These are phyloP conservation scores for Geum urbanum DNA, from an alignment of 306 rosid species.

Conservation along the genomic window DNA sequence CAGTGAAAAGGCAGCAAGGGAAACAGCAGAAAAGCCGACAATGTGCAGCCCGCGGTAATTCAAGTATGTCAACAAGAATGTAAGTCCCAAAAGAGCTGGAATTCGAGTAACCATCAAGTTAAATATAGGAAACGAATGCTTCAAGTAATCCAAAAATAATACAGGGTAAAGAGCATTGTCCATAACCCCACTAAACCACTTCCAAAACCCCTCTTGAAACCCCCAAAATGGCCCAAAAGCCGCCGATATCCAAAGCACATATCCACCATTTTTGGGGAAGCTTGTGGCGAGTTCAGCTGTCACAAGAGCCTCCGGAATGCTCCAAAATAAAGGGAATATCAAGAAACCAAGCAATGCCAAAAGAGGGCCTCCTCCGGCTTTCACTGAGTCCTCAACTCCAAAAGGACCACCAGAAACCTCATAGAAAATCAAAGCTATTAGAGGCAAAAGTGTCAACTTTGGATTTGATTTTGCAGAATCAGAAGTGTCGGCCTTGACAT, in stretches of 20 bases:
- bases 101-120: conserved; percentile 43
- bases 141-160: conserved; percentile 77
- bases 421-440: conserved; percentile 81
- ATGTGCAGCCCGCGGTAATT: conserved; percentile 82
- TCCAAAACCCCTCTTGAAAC: conserved; percentile 86
- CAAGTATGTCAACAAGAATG: conserved; percentile 61
- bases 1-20: conserved; percentile 70
- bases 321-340: conserved; percentile 74
- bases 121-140: conserved; percentile 68
- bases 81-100: conserved; percentile 63
- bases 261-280: conserved; percentile 83
- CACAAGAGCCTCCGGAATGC: conserved; percentile 71
- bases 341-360: conserved; percentile 67
- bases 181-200: conserved; percentile 95
- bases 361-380: conserved; percentile 80
- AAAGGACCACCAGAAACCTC: conserved; percentile 95
- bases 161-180: conserved; percentile 93
- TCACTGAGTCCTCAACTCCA: conserved; percentile 81
- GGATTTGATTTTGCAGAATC: conserved; percentile 31
- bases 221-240: conserved; percentile 97
- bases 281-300: conserved; percentile 90
- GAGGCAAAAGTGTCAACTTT: conserved; percentile 74
- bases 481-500: conserved; percentile 21
- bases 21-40: conserved; percentile 79
- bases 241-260: conserved; percentile 73